Evolutionary conservation across 2,329 filamentous ascomycete species (phyloP), one percentile per base, ranked within the genome.

Genomic region (Ilyonectria destructans): DNA sequence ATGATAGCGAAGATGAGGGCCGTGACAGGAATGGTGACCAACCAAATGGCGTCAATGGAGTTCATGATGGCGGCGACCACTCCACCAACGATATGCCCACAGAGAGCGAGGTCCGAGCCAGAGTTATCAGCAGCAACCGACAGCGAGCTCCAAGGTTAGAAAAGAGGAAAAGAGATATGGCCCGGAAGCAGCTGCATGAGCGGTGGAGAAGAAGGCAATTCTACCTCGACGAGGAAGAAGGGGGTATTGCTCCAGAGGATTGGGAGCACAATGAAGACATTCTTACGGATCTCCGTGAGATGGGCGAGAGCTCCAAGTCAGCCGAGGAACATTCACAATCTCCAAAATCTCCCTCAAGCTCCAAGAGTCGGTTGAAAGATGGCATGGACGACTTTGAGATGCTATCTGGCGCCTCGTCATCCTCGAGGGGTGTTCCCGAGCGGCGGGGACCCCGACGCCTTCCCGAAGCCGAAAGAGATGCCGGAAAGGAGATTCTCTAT

Each of bases 401-500:
- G 2, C 85, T 90, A 15, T 93, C 93, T 33, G 93, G 93, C 73
- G 88, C 92, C 73, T 88, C 87, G 1, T 93, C 91, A 0, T 94
- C 92, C 1, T 94, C 92, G 4, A 85, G 90, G 52, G 92, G 89
- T 75, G 86, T 92, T 9, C 90, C 92, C 13, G 92, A 95, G 79
- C 87, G 92, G 65, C 94, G 91, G 91, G 92, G 91, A 56, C 92
- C 92, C 19, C 91, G 93, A 79, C 92, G 94, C 59, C 91, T 97
- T 17, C 92, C 93, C 1, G 90, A 93, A 71, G 91, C 92, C 1
- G 95, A 97, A 79, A 88, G 88, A 67, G 95, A 97, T 78, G 91
- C 94, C 6, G 94, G 94, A 43, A 94, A 92, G 73, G 94, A 98
- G 77, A 92, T 98, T 4, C 84, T 98, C 1, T 98, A 97, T 77